A percentile compares a stretch with the other conserved stretches of the same genome.
Evolutionary conservation across 2,329 filamentous ascomycete species (phyloP).

Genomic region (Neopestalotiopsis sp.): DNA sequence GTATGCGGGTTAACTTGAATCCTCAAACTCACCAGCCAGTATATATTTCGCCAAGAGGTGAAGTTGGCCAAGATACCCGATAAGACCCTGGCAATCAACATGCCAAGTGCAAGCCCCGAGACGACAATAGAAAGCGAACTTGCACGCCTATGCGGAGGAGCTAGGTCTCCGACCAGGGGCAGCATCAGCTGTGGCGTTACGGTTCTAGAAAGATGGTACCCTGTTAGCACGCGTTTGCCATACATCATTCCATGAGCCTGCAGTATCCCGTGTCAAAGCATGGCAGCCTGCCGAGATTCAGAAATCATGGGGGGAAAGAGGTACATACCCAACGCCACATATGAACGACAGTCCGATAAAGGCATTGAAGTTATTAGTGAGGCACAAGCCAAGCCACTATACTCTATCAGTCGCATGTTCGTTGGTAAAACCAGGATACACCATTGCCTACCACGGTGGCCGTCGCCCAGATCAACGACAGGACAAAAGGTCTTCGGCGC

Average conservation of each 20-base stretch:
- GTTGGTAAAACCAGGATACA: neutral
- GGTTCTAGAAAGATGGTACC: conserved; percentile 26
- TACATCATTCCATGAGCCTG: neutral
- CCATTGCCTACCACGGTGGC: conserved; percentile 57
- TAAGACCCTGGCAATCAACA: conserved; percentile 70
- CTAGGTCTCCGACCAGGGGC: conserved; percentile 72
- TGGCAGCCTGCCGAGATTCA: neutral
- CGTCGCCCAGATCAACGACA: conserved; percentile 64
- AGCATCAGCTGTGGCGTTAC: conserved; percentile 63
- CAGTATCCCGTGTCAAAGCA: neutral
- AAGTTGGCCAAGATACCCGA: conserved; percentile 72
- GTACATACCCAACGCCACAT: conserved; percentile 48
- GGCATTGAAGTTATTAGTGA: conserved; percentile 61
- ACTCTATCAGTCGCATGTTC: neutral
- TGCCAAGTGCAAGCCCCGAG: conserved; percentile 67
- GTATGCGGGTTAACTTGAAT: neutral
- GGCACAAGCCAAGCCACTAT: conserved; percentile 64
- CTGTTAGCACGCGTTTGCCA: conserved; percentile 10
- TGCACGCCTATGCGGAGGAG: conserved; percentile 64
- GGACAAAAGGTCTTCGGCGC: conserved; percentile 64
- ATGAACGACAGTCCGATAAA: conserved; percentile 69
- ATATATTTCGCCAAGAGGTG: conserved; percentile 69
- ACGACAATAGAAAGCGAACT: conserved; percentile 69
- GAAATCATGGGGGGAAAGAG: conserved; percentile 38
- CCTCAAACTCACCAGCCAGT: conserved; percentile 56